A percentile compares a stretch with the other conserved stretches of the same genome.
phyloP scores from a whole-genome alignment of 2,329 filamentous ascomycete genomes.

The Nemania sp. region DNA sequence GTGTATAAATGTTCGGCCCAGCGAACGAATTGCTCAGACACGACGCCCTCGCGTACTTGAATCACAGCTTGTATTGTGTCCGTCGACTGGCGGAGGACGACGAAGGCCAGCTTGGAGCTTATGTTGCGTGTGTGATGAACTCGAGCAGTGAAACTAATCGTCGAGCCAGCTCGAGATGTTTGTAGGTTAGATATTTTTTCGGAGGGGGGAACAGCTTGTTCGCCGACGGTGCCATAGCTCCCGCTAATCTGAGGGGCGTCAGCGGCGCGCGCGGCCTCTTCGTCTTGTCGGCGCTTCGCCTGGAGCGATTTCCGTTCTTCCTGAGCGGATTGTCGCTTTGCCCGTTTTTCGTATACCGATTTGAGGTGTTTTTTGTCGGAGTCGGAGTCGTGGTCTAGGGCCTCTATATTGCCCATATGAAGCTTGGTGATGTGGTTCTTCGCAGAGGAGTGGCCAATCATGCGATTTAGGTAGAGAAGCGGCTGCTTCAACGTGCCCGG shows the following conservation, averaged over 20 bases:
- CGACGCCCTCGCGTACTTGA: slow-evolving; percentile 62
- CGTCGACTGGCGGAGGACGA: slow-evolving; percentile 87
- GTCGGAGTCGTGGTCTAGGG: slow-evolving; percentile 48
- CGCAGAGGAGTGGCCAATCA: slow-evolving; percentile 54
- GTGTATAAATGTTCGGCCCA: slow-evolving; percentile 87
- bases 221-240: slow-evolving; percentile 47
- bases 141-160: slow-evolving; percentile 75
- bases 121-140: slow-evolving; percentile 84
- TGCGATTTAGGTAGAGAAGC: slow-evolving; percentile 54
- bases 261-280: slow-evolving; percentile 47
- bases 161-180: slow-evolving; percentile 66
- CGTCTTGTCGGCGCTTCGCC: slow-evolving; percentile 52
- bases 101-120: slow-evolving; percentile 84
- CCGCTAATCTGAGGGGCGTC: slow-evolving; percentile 46
- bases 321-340: slow-evolving; percentile 51
- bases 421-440: slow-evolving; percentile 56
- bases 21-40: slow-evolving; percentile 81
- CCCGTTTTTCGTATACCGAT: slow-evolving; percentile 50
- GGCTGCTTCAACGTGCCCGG: slow-evolving; percentile 53
- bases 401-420: slow-evolving; percentile 53
- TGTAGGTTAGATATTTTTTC: slow-evolving; percentile 43
- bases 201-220: slow-evolving; percentile 60
- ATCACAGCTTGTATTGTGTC: slow-evolving; percentile 88
- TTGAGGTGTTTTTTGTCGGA: slow-evolving; percentile 50
- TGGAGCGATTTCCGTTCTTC: slow-evolving; percentile 51